These are phyloP conservation scores for Diddensiella santjacobensis DNA, from an alignment of 805 yeast species.

Conservation along the genomic window DNA sequence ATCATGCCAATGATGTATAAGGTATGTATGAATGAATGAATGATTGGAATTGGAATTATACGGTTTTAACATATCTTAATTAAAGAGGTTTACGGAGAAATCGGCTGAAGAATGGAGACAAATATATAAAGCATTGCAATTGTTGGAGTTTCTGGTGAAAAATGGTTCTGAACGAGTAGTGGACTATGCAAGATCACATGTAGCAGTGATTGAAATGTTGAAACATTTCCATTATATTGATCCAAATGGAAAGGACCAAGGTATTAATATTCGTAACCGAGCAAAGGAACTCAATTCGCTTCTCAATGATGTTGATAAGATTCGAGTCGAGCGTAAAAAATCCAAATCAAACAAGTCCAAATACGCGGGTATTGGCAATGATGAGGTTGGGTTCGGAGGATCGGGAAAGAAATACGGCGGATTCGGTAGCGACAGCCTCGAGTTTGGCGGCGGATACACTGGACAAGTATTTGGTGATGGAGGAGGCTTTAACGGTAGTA, in stretches of 20 bases:
- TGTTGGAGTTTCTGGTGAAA: slow-evolving; percentile 84
- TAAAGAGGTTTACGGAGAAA: slow-evolving; percentile 81
- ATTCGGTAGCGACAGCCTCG: slow-evolving; percentile 32
- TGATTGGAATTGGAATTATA: background rate
- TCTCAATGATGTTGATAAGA: slow-evolving; percentile 68
- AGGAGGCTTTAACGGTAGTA: slow-evolving; percentile 37
- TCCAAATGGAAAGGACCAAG: slow-evolving; percentile 92
- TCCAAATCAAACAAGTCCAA: slow-evolving; percentile 83
- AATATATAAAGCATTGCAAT: slow-evolving; percentile 88
- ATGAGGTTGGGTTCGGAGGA: slow-evolving; percentile 35
- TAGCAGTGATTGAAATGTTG: slow-evolving; percentile 78
- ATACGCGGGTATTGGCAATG: slow-evolving; percentile 66
- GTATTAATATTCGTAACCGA: slow-evolving; percentile 89
- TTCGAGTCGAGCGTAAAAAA: slow-evolving; percentile 83
- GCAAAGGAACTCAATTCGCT: slow-evolving; percentile 70
- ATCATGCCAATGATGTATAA: slow-evolving; percentile 45
- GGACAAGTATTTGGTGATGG: slow-evolving; percentile 40
- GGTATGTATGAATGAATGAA: slow-evolving; percentile 5
- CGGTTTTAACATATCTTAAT: background rate
- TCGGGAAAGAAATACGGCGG: slow-evolving; percentile 36
- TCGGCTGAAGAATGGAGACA: slow-evolving; percentile 97
- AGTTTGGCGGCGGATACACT: slow-evolving; percentile 34
- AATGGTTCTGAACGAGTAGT: slow-evolving; percentile 94
- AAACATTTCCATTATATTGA: slow-evolving; percentile 92
- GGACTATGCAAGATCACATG: slow-evolving; percentile 86